Base-by-base conservation (phyloP, 805 yeast genomes). In the Candida berthetii region DNA sequence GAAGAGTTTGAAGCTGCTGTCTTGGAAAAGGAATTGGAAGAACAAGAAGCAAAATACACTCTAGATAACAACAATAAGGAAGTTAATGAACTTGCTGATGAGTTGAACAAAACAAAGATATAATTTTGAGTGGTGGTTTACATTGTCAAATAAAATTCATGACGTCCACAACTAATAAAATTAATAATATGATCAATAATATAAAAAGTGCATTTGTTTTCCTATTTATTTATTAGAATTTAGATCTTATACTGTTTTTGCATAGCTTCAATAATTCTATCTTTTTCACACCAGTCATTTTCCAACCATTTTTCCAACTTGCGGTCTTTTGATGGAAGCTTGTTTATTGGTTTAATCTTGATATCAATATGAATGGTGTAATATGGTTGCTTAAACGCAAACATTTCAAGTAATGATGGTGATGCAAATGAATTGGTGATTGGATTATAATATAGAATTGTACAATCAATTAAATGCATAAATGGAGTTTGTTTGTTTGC, bases 281-380 rank as follows among this genome's bases (percentile, higher is more conserved):
- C 96, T 54, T 86, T 87, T 31, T 72, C 76, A 8, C 62, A 60
- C 96, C 96, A 89, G 28, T 68, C 64, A 33, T 65, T 65, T 56
- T 89, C 96, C 7, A 89, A 60, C 85, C 93, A 89, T 57, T 75
- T 78, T 48, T 85, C 89, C 31, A 83, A 48, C 47, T 74, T 76
- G 37, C 69, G 62, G 22, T 79, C 65, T 47, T 74, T 82, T 8
- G 55, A 39, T 0, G 85, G 80, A 10, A 84, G 58, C 40, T 78
- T 62, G 13, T 65, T 50, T 15, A 76, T 53, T 16, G 74, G 49
- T 46, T 69, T 54, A 25, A 46, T 20, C 29, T 45, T 53, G 36
- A 55, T 42, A 42, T 50, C 58, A 40, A 57, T 48, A 27, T 51
- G 44, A 15, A 56, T 46, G 13, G 58, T 55, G 39, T 58, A 60